Evolutionary conservation across 768 basidiomycete species (phyloP).

Genomic region (Boletus reticuloceps): DNA sequence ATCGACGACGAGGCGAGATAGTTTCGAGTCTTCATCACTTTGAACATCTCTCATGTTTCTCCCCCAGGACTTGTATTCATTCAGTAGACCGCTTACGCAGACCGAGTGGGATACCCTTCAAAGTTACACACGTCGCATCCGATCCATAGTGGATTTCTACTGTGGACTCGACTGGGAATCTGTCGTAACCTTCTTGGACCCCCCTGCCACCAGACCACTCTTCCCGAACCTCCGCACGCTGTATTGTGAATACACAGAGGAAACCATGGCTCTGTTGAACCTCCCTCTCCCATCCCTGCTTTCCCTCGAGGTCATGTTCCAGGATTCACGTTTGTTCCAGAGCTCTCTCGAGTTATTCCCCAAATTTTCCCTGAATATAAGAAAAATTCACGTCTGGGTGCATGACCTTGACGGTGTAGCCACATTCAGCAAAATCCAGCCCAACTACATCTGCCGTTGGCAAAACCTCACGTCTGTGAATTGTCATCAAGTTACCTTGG

Average conservation of each 20-base stretch:
- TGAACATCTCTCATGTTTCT: too few relatives aligned
- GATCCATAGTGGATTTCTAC: background rate
- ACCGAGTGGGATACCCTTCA: background rate
- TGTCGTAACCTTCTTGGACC: too few relatives aligned
- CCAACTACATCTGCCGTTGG: background rate
- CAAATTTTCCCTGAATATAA: background rate
- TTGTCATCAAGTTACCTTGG: background rate
- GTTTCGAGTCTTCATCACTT: too few relatives aligned
- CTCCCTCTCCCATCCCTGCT: background rate
- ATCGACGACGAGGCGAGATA: too few relatives aligned
- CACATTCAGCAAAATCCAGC: background rate
- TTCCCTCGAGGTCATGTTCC: background rate
- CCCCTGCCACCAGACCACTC: background rate
- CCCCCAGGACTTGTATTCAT: background rate
- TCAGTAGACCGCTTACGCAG: background rate
- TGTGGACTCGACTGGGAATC: background rate
- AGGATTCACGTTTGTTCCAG: background rate
- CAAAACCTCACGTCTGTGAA: background rate
- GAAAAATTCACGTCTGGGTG: background rate
- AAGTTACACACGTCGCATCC: background rate
- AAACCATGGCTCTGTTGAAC: background rate
- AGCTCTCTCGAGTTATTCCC: background rate
- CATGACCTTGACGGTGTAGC: background rate
- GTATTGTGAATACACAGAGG: background rate
- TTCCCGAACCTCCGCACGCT: background rate